Evolutionary conservation across 2,329 filamentous ascomycete genomes (phyloP).

Genomic region (Ceratocystis cubensis): DNA sequence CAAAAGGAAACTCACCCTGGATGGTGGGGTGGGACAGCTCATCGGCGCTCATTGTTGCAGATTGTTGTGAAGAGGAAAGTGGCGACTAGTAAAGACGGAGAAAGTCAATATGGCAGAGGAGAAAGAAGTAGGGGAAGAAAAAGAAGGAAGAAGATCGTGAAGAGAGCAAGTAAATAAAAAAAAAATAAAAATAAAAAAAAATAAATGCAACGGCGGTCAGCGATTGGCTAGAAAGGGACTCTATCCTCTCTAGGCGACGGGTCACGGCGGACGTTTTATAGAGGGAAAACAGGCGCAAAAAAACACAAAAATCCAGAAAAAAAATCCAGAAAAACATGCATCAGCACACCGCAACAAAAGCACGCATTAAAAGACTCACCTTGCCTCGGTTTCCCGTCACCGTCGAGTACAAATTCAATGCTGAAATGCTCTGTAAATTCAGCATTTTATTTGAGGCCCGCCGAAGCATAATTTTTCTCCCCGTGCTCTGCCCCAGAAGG

Average conservation of each 20-base stretch:
- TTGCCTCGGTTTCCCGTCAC: neutral
- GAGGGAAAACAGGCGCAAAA: neutral
- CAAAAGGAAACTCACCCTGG: constrained; percentile 36
- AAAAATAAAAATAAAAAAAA: neutral
- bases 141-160: neutral
- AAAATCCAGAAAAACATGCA: neutral
- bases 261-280: neutral
- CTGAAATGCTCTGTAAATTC: neutral
- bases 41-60: constrained; percentile 32
- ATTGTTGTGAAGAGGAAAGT: constrained; percentile 14
- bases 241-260: neutral
- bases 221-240: neutral
- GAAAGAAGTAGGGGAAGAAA: neutral
- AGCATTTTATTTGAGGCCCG: constrained; percentile 4
- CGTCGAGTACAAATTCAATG: neutral
- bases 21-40: constrained; percentile 47
- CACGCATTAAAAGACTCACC: neutral
- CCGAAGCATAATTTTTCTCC: constrained; percentile 4
- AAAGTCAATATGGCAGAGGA: neutral
- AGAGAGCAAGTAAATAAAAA: constrained; percentile 7
- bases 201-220: neutral
- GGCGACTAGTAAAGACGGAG: neutral
- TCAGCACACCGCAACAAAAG: too few species aligned
- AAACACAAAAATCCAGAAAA: neutral
- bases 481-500: constrained; percentile 6